Conservation (phyloP, 2,329 filamentous ascomycete species). For the Curvularia sp. region DNA sequence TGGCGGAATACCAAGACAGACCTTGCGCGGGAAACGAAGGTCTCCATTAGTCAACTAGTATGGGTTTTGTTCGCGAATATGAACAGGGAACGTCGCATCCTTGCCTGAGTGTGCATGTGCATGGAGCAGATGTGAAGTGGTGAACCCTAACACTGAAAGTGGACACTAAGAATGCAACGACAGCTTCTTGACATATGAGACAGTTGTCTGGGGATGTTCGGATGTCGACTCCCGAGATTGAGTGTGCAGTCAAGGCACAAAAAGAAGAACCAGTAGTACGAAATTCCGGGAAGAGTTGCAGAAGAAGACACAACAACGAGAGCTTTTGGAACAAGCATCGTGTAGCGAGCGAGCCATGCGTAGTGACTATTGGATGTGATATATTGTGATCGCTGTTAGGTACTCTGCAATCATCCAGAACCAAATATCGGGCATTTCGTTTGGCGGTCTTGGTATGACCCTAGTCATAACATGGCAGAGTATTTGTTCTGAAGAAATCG, state of each 20-base stretch:
- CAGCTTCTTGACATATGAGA: neutral
- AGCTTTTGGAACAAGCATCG: neutral
- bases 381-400: neutral
- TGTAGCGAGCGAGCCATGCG: neutral
- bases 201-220: neutral
- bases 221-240: neutral
- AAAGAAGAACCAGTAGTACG: neutral
- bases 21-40: conserved; percentile 2
- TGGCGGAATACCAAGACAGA: neutral
- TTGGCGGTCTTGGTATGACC: neutral
- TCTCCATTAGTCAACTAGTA: neutral
- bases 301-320: neutral
- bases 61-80: neutral
- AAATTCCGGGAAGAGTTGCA: neutral
- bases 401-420: neutral
- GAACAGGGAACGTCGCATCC: neutral
- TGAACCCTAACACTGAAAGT: conserved; percentile 5
- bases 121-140: neutral
- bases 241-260: neutral
- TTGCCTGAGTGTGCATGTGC: conserved; percentile 1
- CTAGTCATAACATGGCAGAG: neutral
- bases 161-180: conserved; percentile 2
- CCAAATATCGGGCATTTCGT: neutral
- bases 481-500: neutral
- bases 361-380: neutral